A percentile compares a stretch with the other conserved stretches of the same genome.
These are phyloP conservation scores for Cladochytrium replicatum DNA, from an alignment of 192 early-diverging fungal genomes.

Conservation along the genomic window DNA sequence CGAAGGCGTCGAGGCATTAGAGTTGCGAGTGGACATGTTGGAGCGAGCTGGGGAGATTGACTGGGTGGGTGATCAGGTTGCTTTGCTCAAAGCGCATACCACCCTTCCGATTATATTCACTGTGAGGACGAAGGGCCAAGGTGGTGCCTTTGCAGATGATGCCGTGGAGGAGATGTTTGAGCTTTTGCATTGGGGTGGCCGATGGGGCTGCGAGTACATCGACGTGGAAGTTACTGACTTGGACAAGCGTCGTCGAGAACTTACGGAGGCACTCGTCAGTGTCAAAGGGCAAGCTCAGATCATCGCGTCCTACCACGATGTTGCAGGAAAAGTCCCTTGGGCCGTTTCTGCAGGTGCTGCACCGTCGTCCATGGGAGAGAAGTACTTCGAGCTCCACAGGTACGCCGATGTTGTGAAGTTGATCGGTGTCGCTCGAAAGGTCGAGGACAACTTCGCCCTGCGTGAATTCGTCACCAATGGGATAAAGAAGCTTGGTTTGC, in stretches of 20 bases:
- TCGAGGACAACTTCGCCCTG: constrained; percentile 78
- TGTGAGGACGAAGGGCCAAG: constrained; percentile 79
- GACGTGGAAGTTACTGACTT: constrained; percentile 68
- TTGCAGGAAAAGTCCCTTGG: constrained; percentile 55
- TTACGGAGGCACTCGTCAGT: constrained; percentile 34
- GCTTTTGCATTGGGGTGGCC: constrained; percentile 55
- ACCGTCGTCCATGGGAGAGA: constrained; percentile 27
- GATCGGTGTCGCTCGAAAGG: constrained; percentile 63
- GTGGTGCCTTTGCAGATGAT: constrained; percentile 64
- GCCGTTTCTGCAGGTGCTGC: neutral
- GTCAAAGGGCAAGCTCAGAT: constrained; percentile 52
- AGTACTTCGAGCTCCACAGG: constrained; percentile 37
- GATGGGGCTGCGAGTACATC: constrained; percentile 90
- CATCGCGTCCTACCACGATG: constrained; percentile 88
- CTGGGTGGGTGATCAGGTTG: constrained; percentile 70
- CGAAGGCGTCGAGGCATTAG: constrained; percentile 79
- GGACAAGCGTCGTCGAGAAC: constrained; percentile 8
- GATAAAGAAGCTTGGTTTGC: constrained; percentile 23
- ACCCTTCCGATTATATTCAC: constrained; percentile 85
- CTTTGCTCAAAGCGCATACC: constrained; percentile 58
- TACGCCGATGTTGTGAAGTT: constrained; percentile 85
- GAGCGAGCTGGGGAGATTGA: constrained; percentile 41
- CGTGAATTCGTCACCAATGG: constrained; percentile 52
- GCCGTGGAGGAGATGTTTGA: constrained; percentile 50
- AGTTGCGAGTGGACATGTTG: constrained; percentile 87